Evolutionary conservation across 768 basidiomycete genomes (phyloP), one percentile per base, ranked within the genome.

Genomic region (Boletus bicolor): DNA sequence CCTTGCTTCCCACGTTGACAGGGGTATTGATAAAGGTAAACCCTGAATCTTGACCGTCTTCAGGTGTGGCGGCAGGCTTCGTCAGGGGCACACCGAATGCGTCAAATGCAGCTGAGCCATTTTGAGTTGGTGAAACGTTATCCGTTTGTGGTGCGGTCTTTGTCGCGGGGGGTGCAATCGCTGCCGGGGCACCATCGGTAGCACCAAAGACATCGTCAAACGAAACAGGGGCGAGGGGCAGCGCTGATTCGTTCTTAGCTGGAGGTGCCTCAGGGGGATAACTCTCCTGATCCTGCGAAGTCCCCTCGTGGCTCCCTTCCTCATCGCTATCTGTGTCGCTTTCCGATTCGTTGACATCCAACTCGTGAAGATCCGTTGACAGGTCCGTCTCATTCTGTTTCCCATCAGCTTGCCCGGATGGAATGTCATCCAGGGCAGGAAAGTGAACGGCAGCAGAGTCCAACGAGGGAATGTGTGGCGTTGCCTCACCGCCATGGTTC

Each of bases 161-260:
- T 36, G 56, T 48, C 39, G 59, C 34, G 48, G 71, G 67, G 24
- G 67, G 17, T 3, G 47, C 9, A n/a, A 26, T 62, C 54, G 61
- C 48, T 24, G 64, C 55, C 5, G 69, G 57, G 28, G 72, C n/a
- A 36, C 60, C 63, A 44, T 46, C 53, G 36, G 49, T 21, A 5
- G 39, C 68, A 47, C 80, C 82, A 66, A 85, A 84, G 19, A 84
- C 75, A 59, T 85, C 82, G 54, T 86, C 83, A 55, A 86, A 85
- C 8, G 79, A 75, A 34, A 54, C 52, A 45, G 65, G 51, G 30
- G 56, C n/a, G 15, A 35, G 45, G 2, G 60, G 21, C 36, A 43
- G 50, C 3, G 26, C 34, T 45, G 52, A 15, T 32, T 59, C 64
- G 6, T 70, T 54, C 32, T 58, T 60, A 8, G 43, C 28, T 11